These are phyloP conservation scores for Barnettozyma hawaiiensis DNA, from an alignment of 1,139 yeast species.

Conservation along the genomic window DNA sequence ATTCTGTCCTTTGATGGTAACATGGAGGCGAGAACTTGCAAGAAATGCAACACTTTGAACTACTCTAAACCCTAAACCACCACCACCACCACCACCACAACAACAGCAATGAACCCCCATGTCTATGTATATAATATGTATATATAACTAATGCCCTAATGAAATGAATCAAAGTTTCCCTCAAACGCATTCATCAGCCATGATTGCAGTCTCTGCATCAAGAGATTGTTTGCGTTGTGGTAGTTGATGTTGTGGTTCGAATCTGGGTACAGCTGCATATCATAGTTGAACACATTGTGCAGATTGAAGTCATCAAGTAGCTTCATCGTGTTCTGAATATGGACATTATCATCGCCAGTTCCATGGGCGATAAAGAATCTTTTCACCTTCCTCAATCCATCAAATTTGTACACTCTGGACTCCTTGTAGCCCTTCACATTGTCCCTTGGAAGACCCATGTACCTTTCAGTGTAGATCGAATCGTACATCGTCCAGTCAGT, in stretches of 20 bases:
- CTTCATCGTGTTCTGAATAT: slow-evolving; percentile 70
- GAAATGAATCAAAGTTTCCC: slow-evolving; percentile 34
- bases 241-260: slow-evolving; percentile 68
- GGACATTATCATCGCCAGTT: slow-evolving; percentile 88
- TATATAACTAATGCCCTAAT: background rate
- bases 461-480: slow-evolving; percentile 73
- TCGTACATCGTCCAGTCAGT: slow-evolving; percentile 68
- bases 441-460: slow-evolving; percentile 58
- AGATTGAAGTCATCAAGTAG: slow-evolving; percentile 60
- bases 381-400: slow-evolving; percentile 38
- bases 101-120: slow-evolving; percentile 23
- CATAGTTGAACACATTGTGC: slow-evolving; percentile 66
- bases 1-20: slow-evolving; percentile 66
- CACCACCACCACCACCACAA: too few relatives aligned
- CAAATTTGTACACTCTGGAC: slow-evolving; percentile 38
- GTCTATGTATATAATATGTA: background rate
- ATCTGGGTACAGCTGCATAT: slow-evolving; percentile 77
- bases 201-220: slow-evolving; percentile 55
- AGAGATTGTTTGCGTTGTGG: slow-evolving; percentile 65
- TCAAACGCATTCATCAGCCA: slow-evolving; percentile 62
- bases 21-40: slow-evolving; percentile 62
- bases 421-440: slow-evolving; percentile 46
- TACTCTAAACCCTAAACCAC: slow-evolving; percentile 63
- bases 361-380: slow-evolving; percentile 82
- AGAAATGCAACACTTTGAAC: slow-evolving; percentile 66